A percentile compares a stretch with the other conserved stretches of the same genome.
phyloP scores from a whole-genome alignment of 1,139 yeast species.

The Yamadazyma dushanensis region DNA sequence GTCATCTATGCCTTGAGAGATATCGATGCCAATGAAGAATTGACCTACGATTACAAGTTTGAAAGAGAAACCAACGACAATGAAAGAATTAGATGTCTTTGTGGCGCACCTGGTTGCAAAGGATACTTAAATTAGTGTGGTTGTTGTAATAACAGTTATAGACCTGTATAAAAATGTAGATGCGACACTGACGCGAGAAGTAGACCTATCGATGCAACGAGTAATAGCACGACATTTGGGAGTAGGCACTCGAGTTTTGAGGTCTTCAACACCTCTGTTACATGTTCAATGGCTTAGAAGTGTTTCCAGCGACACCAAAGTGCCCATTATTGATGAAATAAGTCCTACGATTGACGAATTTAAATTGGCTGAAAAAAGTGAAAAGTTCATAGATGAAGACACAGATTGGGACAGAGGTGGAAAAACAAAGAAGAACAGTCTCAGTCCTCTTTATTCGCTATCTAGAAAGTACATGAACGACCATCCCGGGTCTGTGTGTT shows the following conservation, averaged over 20 bases:
- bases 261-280: too few relatives aligned
- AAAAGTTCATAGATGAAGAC: not conserved
- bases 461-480: conserved; percentile 35
- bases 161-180: not conserved
- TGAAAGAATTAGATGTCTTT: conserved; percentile 85
- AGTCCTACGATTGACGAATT: too few relatives aligned
- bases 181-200: not conserved
- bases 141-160: too few relatives aligned
- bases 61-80: conserved; percentile 89
- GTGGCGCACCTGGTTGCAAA: conserved; percentile 94
- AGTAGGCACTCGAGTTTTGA: too few relatives aligned
- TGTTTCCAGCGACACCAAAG: too few relatives aligned
- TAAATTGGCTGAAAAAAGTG: too few relatives aligned
- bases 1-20: conserved; percentile 92
- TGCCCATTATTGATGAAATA: too few relatives aligned
- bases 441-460: conserved; percentile 39
- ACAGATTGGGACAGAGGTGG: conserved; percentile 45
- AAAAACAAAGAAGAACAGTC: conserved; percentile 25
- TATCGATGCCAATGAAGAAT: conserved; percentile 85
- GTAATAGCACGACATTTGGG: too few relatives aligned
- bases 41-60: conserved; percentile 93
- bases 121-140: conserved; percentile 82
- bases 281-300: too few relatives aligned
- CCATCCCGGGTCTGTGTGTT: conserved; percentile 66
- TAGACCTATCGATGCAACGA: too few relatives aligned